Conservation (phyloP, 306 rosid species). For the Hylodesmum podocarpum region DNA sequence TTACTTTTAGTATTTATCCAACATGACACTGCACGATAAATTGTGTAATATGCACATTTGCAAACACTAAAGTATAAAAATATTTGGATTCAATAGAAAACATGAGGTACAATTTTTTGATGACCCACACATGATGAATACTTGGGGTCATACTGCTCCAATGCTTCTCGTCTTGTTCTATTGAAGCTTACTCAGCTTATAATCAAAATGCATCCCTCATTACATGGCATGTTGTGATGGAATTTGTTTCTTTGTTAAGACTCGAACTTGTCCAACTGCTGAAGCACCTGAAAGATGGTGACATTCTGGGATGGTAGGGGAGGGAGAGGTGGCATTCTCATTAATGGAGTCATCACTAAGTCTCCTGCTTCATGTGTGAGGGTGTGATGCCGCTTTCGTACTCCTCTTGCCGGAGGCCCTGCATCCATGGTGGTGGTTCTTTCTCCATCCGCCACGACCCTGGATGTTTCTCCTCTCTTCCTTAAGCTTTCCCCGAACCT, state of each 20-base stretch:
- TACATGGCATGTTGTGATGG: slow-evolving; percentile 26
- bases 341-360: slow-evolving; percentile 54
- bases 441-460: slow-evolving; percentile 23
- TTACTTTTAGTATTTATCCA: neutral
- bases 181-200: slow-evolving; percentile 21
- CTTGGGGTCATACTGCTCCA: slow-evolving; percentile 21
- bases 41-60: slow-evolving; percentile 23
- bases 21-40: neutral
- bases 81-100: slow-evolving; percentile 28
- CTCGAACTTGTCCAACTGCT: slow-evolving; percentile 74
- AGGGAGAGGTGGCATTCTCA: slow-evolving; percentile 63
- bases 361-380: slow-evolving; percentile 66
- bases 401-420: slow-evolving; percentile 55
- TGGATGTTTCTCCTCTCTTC: slow-evolving; percentile 59
- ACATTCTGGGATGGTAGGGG: slow-evolving; percentile 53
- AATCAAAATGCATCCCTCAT: slow-evolving; percentile 28
- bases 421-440: slow-evolving; percentile 32
- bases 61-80: slow-evolving; percentile 28
- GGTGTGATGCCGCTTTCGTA: slow-evolving; percentile 84
- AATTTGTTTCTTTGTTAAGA: slow-evolving; percentile 33
- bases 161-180: slow-evolving; percentile 19
- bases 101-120: slow-evolving; percentile 27
- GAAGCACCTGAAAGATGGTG: slow-evolving; percentile 85
- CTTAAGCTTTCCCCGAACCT: slow-evolving; percentile 59
- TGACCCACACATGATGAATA: slow-evolving; percentile 11